A percentile compares a stretch with the other conserved stretches of the same genome.
phyloP scores from a whole-genome alignment of 257 asterid species.

The Forsythia viridissima region DNA sequence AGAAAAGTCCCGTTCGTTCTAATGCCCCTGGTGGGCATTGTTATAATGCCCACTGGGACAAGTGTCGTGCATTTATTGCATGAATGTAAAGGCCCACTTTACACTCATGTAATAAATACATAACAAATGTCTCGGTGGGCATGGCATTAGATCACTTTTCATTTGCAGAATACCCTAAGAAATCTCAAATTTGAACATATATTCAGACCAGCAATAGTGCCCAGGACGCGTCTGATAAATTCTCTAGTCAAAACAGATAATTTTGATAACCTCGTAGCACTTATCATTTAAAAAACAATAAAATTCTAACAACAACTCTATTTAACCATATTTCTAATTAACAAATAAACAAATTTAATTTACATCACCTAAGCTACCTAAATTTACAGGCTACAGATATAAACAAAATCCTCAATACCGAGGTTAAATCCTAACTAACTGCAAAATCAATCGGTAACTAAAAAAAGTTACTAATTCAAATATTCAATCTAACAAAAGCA shows the following conservation, averaged over 20 bases:
- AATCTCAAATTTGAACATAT: not conserved
- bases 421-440: not conserved
- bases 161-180: not conserved
- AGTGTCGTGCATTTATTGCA: no score
- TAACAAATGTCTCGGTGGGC: no score
- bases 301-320: not conserved
- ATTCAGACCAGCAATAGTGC: not conserved
- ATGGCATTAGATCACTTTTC: not conserved
- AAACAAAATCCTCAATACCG: not conserved
- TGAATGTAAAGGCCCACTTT: no score
- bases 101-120: no score
- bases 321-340: not conserved
- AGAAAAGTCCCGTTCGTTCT: no score
- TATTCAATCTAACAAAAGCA: not conserved
- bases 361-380: no score
- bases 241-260: not conserved
- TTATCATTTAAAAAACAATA: not conserved
- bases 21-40: no score
- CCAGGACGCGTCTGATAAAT: not conserved
- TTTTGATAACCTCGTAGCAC: not conserved
- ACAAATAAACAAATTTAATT: not conserved
- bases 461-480: not conserved
- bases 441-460: not conserved
- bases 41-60: no score
- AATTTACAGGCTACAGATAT: no score